Evolutionary conservation across 768 basidiomycete species (phyloP), one percentile per base, ranked within the genome.

Genomic region (Hydnomerulius pinastri): DNA sequence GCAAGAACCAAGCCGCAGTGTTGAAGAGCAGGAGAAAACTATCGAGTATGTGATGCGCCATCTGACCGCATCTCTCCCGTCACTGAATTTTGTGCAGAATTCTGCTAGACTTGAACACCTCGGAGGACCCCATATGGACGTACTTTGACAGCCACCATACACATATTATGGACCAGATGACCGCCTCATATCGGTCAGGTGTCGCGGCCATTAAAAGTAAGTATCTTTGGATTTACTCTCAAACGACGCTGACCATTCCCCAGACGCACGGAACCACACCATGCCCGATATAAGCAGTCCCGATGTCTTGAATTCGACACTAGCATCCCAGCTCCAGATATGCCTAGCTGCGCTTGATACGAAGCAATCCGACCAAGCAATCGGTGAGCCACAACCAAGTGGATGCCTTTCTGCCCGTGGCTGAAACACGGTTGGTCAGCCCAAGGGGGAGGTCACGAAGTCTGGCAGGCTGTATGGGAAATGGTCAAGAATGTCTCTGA

Each of bases 21-120:
- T 93, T 4, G 97, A 99, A 56, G 96, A 98, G 57, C 93, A 97
- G 52, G 95, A 98, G 72, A 93, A 91, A 74, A 97, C 91, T 2
- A 88, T 99, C 47, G 95, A 98, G 97, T 93, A 61, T 59, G 86
- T 71, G 1, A 6, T 23, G n/a, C n/a, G n/a, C 43, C 15, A 18
- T 37, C 17, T 50, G 36, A 43, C 24, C 23, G 6, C 35, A 32
- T 12, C 42, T 28, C 10, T 43, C 33, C n/a, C 10, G 41, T 30
- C 27, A 28, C 49, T 66, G 38, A 60, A 43, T 54, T 20, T 37
- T 13, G 0, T 30, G 0, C 57, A 98, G 96, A 61, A 87, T 98
- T 42, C 71, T 98, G 27, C 73, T 94, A 43, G 96, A 99, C 55
- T 71, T 99, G 49, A 90, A 89, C 59, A 77, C 83, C 2, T 77